A percentile compares a stretch with the other conserved stretches of the same genome.
phyloP scores from a whole-genome alignment of 169 alveolate species.

The Nephromyces sp. region DNA sequence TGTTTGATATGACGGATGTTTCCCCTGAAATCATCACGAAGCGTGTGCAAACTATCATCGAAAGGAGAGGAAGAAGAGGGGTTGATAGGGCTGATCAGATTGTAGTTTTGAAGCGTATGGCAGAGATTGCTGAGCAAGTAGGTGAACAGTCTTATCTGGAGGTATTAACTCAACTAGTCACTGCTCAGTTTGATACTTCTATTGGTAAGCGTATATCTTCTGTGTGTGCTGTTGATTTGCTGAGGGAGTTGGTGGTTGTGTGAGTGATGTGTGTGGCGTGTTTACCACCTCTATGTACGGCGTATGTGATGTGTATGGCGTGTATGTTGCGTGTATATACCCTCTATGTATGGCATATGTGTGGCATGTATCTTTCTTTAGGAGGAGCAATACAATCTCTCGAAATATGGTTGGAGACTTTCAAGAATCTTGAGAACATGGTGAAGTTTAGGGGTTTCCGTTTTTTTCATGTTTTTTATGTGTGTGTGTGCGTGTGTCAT shows the following conservation, averaged over 20 bases:
- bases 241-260: slow-evolving; percentile 15
- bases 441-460: not conserved
- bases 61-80: slow-evolving; percentile 76
- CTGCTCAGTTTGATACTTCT: slow-evolving; percentile 72
- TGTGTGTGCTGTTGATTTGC: slow-evolving; percentile 32
- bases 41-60: slow-evolving; percentile 67
- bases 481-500: too few relatives aligned
- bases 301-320: slow-evolving; percentile 21
- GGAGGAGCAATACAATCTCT: not conserved
- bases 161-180: slow-evolving; percentile 68
- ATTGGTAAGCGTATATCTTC: slow-evolving; percentile 68
- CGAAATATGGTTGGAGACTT: not conserved
- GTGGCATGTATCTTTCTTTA: not conserved
- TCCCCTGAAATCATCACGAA: slow-evolving; percentile 58
- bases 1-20: slow-evolving; percentile 54
- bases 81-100: slow-evolving; percentile 71
- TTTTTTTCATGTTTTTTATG: not conserved
- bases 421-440: not conserved
- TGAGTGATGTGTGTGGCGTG: slow-evolving; percentile 15
- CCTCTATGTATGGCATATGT: not conserved
- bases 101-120: slow-evolving; percentile 57
- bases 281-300: slow-evolving; percentile 11
- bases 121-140: slow-evolving; percentile 49
- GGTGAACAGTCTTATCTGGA: slow-evolving; percentile 55
- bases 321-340: slow-evolving; percentile 9